These are phyloP conservation scores for Pascua sp. DNA, from an alignment of 1,284 basidiomycete species.

Conservation along the genomic window DNA sequence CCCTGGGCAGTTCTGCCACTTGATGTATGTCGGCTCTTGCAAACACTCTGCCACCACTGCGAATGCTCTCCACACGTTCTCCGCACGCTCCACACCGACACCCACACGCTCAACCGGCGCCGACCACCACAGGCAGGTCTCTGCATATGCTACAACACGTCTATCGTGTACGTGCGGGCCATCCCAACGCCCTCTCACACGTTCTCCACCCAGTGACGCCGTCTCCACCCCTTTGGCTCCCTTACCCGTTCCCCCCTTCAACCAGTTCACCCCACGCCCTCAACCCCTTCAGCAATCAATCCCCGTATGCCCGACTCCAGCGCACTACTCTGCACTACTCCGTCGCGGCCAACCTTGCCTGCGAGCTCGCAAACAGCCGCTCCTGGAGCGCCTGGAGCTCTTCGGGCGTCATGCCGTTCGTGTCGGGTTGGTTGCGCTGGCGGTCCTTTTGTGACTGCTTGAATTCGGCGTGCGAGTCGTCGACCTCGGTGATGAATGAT, in stretches of 20 bases:
- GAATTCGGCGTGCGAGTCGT: constrained; percentile 79
- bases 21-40: too few relatives aligned
- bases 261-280: too few relatives aligned
- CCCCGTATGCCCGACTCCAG: neutral
- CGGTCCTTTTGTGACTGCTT: constrained; percentile 42
- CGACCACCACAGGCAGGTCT: neutral
- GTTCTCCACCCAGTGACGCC: too few relatives aligned
- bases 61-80: too few relatives aligned
- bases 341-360: constrained; percentile 53
- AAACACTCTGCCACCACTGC: too few relatives aligned
- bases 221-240: too few relatives aligned
- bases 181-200: too few relatives aligned
- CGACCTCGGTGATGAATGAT: constrained; percentile 89
- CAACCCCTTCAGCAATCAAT: neutral
- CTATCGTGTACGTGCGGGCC: neutral
- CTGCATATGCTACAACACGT: constrained; percentile 14
- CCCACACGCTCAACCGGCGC: neutral
- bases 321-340: constrained; percentile 5
- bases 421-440: constrained; percentile 81
- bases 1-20: too few relatives aligned
- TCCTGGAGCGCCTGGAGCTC: constrained; percentile 86
- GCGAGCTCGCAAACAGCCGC: constrained; percentile 82
- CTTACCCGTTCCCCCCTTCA: too few relatives aligned
- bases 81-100: neutral
- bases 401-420: constrained; percentile 85